Base-by-base conservation (phyloP, 768 basidiomycete genomes). In the Daedalea quercina region DNA sequence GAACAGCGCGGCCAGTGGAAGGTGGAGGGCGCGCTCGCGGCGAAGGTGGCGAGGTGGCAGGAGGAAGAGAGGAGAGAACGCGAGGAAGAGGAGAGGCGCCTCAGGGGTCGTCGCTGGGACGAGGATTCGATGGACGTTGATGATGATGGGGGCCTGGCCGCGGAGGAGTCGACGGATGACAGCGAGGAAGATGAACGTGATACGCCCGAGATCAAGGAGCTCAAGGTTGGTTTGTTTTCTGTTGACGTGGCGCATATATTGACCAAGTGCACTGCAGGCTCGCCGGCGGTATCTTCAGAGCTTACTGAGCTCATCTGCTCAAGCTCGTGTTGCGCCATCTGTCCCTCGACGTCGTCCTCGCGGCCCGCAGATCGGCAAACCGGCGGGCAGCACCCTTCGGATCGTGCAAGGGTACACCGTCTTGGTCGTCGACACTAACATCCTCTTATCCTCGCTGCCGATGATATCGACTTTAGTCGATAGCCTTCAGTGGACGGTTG, bases 341-440 rank as follows among this genome's bases (percentile, higher is more conserved):
- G 53, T 63, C 3, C 53, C 63, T 43, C 59, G 54, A 44, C 69
- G 47, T 54, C 62, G 58, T 44, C 54, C 68, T 50, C 63, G 67
- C 45, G 50, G 68, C 61, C 54, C 68, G 58, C 57, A 64, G 54
- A 54, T 56, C 52, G 34, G 65, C 35, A 61, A 66, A 26, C 67
- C 66, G 52, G 57, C 65, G 17, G 56, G 67, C 4, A 76, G 76
- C 12, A 67, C 70, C 9, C 66, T 89, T 17, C 71, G 73, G 45
- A 79, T 92, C 58, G 72, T 89, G 6, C 78, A 90, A 2, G 95
- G 95, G 2, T 96, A 93, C 69, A 92, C 92, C 11, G 75, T 87
- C 43, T 85, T 99, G 53, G 85, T 99, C 25, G 74, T 95, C 63
- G 95, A 98, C 69, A 97, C 95, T 45, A 98, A 98, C 70, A 90